Base-by-base conservation (phyloP, 169 alveolate genomes). In the Neospora caninum region DNA sequence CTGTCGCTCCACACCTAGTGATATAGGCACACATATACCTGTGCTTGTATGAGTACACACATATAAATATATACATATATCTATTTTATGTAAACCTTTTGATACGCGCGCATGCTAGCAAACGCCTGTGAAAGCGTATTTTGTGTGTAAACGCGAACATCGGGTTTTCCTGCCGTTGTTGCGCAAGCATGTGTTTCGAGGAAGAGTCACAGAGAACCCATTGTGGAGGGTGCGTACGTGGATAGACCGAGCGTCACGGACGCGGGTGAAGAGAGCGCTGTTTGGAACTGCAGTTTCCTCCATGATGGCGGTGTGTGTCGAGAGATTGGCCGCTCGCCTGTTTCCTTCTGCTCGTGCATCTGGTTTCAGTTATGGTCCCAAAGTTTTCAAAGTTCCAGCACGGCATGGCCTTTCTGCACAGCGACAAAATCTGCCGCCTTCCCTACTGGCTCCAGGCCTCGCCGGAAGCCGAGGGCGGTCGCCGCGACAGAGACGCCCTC, bases 381-480 rank as follows among this genome's bases (percentile, higher is more conserved):
- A 95, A 96, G 54, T 96, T 96, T 80, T 94, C 96, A 27, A 94
- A 96, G 91, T 95, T 93, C 78, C 97, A 96, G 78, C 97, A 96
- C 94, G 97, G 97, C 4, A 94, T 96, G 96, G 97, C 97, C 31
- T 94, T 94, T 70, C 88, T 96, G 86, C 97, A 96, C 78, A 54
- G 96, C 84, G 94, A 92, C 91, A 92, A 92, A 88, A 84, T 86
- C 31, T n/a, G 80, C 20, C 78, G 95, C 54, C 88, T 86, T 84
- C 92, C 95, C 42, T 91, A 92, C 45, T 92, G 95, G 95, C 82
- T 84, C 67, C 92, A 84, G 80, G 29, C 92, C 29, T 82, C 92
- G 69, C 80, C 69, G 31, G 49, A 83, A n/a, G 88, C 88, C 18
- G 73, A 9, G 67, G 92, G 54, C 58, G 70, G 70, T 31, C 92